Evolutionary conservation across 2,329 filamentous ascomycete species (phyloP).

Genomic region (Phialocephala subalpina): DNA sequence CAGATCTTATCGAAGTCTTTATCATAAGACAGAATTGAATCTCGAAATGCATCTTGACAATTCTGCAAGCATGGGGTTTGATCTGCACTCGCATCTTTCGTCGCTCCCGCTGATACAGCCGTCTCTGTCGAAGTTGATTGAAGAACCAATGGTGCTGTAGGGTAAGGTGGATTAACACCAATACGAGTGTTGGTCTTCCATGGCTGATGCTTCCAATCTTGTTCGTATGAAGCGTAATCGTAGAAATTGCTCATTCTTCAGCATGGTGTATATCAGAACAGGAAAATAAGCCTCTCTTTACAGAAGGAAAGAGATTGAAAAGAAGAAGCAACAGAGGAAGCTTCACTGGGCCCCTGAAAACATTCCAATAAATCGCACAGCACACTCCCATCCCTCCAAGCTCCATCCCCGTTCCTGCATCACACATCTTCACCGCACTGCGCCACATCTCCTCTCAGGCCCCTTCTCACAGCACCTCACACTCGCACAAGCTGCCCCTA

Average conservation of each 20-base stretch:
- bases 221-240: neutral
- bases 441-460: neutral
- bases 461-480: neutral
- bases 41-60: conserved; percentile 1
- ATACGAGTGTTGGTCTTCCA: neutral
- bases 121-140: neutral
- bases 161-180: neutral
- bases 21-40: neutral
- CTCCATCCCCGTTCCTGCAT: neutral
- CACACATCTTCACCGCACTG: neutral
- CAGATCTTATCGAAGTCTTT: neutral
- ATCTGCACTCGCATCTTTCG: neutral
- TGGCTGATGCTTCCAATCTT: conserved; percentile 4
- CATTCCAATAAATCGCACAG: neutral
- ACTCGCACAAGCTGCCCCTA: neutral
- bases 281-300: neutral
- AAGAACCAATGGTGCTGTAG: neutral
- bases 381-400: neutral
- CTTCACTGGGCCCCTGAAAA: neutral
- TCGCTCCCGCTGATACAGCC: neutral
- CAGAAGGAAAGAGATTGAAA: neutral
- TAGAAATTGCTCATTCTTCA: conserved; percentile 7
- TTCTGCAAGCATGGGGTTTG: neutral
- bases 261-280: neutral
- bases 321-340: neutral